Conservation (phyloP, 2,329 filamentous ascomycete genomes). For the Grosmannia penicillata region DNA sequence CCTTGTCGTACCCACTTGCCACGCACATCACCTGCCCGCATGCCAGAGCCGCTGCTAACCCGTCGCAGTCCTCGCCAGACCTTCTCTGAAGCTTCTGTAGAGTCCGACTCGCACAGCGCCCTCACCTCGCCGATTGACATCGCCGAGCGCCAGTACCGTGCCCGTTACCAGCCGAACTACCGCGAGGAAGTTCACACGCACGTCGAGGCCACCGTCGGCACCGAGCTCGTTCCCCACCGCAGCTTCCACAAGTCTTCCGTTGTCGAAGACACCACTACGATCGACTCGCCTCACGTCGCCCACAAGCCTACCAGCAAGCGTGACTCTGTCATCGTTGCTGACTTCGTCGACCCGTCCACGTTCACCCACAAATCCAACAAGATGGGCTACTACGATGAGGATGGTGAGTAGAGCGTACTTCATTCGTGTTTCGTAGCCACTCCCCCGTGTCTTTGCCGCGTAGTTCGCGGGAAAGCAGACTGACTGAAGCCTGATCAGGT, state of each 20-base stretch:
- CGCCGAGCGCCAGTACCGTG: constrained; percentile 52
- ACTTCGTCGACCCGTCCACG: constrained; percentile 39
- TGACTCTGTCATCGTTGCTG: constrained; percentile 47
- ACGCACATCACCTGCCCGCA: not conserved
- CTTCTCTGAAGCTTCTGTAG: constrained; percentile 51
- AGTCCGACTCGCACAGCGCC: constrained; percentile 41
- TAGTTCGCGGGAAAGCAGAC: too few species aligned
- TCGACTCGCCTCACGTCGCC: constrained; percentile 27
- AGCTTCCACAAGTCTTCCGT: constrained; percentile 26
- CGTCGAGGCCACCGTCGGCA: constrained; percentile 22
- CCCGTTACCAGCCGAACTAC: constrained; percentile 40
- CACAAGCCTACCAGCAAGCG: constrained; percentile 31
- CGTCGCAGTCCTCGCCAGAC: constrained; percentile 19
- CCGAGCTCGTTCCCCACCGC: constrained; percentile 13
- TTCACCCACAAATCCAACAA: constrained; percentile 36
- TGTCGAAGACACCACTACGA: constrained; percentile 43
- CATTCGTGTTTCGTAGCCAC: not conserved
- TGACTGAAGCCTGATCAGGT: constrained; percentile 21
- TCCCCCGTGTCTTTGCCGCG: too few species aligned
- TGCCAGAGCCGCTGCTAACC: constrained; percentile 6
- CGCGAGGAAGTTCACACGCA: constrained; percentile 20
- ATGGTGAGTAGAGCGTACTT: constrained; percentile 27
- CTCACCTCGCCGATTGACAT: constrained; percentile 41
- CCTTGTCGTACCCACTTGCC: not conserved
- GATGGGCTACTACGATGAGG: constrained; percentile 53